Evolutionary conservation across 2,329 filamentous ascomycete species (phyloP), one percentile per base, ranked within the genome.

Genomic region (Fusarium citri): DNA sequence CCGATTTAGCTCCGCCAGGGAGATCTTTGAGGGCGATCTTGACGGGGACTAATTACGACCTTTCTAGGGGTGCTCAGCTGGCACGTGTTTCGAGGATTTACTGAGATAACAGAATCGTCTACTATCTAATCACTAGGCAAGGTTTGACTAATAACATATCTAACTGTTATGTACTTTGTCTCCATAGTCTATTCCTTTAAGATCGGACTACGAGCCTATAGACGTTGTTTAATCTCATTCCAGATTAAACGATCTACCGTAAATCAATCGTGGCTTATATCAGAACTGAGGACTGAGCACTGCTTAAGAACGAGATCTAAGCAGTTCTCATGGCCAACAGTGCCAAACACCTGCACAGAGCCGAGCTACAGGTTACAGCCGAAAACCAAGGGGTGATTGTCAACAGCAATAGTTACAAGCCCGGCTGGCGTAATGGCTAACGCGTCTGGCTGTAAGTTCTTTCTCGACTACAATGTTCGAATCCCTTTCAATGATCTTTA

Each of bases 1-100:
- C 40, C 50, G 16, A 40, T 53, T 59, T 43, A 46, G 56, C 40
- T 71, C 60, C 56, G 69, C 30, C 9, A 34, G 46, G 43, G 46
- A 54, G 43, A 55, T 59, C n/a, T 41, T n/a, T 31, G 30, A 43
- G 55, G 55, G 26, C 34, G 23, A 54, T 46, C 43, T 55, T 43
- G 46, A 53, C 23, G 30, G 40, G 31, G 37, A 47, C 45, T 46
- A 53, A 37, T 22, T 22, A 8, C 30, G n/a, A 26, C 20, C 40
- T 54, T 40, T 40, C 31, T 23, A 48, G 48, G 40, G 31, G 18
- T 15, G 18, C n/a, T 53, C 37, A 30, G 26, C n/a, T 53, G 25
- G 49, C 34, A 53, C 49, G 34, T 53, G 49, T 34, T 22, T 25
- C 9, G 15, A 53, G 31, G 20, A 42, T n/a, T 41, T n/a, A 28